Evolutionary conservation across 805 yeast species (phyloP).

Genomic region (Nadsonia fulvescens): DNA sequence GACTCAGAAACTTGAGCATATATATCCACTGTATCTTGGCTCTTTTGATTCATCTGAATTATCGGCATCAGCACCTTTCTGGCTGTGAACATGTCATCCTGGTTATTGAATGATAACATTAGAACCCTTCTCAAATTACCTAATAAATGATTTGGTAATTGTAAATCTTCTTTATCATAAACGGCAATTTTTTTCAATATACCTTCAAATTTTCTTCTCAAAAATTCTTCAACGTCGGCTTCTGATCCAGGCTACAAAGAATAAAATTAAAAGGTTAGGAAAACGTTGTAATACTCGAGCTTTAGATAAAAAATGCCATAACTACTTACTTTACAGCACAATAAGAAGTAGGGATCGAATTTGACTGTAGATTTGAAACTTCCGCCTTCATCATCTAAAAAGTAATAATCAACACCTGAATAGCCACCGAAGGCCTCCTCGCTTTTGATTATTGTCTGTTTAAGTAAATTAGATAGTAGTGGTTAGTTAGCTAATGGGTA

Average conservation of each 20-base stretch:
- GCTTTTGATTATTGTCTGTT: conserved; percentile 26
- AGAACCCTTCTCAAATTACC: no score
- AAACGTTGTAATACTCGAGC: not conserved
- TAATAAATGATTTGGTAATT: conserved; percentile 68
- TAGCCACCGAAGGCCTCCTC: conserved; percentile 45
- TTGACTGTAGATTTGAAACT: conserved; percentile 71
- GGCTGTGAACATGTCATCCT: conserved; percentile 54
- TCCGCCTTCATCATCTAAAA: conserved; percentile 92
- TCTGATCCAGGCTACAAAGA: conserved; percentile 29
- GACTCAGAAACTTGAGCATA: conserved; percentile 38
- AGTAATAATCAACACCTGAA: conserved; percentile 87
- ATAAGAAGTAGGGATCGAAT: conserved; percentile 74
- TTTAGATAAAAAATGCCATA: not conserved
- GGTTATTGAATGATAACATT: no score
- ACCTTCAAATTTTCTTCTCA: conserved; percentile 49
- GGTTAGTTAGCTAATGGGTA: conserved; percentile 2
- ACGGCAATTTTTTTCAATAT: conserved; percentile 38
- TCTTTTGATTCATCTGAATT: conserved; percentile 44
- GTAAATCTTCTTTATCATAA: conserved; percentile 59
- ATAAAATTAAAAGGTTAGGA: no score
- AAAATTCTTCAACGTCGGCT: conserved; percentile 69
- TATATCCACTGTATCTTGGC: conserved; percentile 44
- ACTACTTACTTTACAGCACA: conserved; percentile 41
- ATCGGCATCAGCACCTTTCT: conserved; percentile 54
- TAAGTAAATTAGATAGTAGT: not conserved